Conservation (phyloP, 202 grass and related monocot species). For the Setaria italica region DNA sequence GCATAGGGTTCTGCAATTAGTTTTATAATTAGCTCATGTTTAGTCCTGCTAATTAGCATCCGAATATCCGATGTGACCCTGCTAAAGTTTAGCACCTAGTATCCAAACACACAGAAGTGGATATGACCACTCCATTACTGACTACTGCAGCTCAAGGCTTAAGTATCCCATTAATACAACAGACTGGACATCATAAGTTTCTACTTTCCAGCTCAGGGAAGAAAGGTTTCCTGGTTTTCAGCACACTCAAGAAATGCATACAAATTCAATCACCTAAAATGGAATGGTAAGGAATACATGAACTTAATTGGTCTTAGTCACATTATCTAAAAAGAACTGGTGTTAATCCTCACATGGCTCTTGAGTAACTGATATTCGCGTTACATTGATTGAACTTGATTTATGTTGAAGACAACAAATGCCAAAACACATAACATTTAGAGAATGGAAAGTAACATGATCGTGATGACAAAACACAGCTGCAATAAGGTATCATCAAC, state of each 20-base stretch:
- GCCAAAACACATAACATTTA: not conserved
- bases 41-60: no score
- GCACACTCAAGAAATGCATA: not conserved
- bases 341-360: not conserved
- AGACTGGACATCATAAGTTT: not conserved
- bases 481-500: slow-evolving; percentile 33
- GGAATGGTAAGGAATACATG: not conserved
- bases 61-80: no score
- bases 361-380: not conserved
- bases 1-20: no score
- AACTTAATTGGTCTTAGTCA: not conserved
- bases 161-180: not conserved
- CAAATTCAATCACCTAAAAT: not conserved
- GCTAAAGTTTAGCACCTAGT: no score
- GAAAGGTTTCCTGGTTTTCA: not conserved
- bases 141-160: no score
- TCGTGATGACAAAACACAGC: slow-evolving; percentile 2
- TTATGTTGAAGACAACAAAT: not conserved
- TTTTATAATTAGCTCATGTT: no score
- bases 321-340: slow-evolving; percentile 14
- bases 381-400: slow-evolving; percentile 22
- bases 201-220: slow-evolving; percentile 26
- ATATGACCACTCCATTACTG: not conserved
- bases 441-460: not conserved
- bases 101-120: not conserved